Base-by-base conservation (phyloP, 2,329 filamentous ascomycete species). In the Zymoseptoria pseudotritici region DNA sequence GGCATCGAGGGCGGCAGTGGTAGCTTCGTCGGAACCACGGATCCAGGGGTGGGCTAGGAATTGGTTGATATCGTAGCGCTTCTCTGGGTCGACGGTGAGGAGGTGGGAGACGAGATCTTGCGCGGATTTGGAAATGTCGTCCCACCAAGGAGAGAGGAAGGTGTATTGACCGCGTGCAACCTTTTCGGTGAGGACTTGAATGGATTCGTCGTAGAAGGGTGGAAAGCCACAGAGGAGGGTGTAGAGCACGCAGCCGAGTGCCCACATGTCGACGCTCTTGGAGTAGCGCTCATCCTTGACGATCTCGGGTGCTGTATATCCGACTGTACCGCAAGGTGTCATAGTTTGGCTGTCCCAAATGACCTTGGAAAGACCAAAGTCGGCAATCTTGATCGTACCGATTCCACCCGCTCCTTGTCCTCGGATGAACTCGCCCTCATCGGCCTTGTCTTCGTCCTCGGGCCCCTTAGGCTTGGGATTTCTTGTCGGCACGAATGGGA, bases 181-280 rank as follows among this genome's bases (percentile, higher is more conserved):
- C 80, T 99, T 99, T 73, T 99, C 93, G 1, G 94, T 97, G 62
- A 99, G 83, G 0, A 96, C 88, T 71, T 96, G 91, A 67, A 99
- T 97, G 71, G 91, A 96, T 77, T 99, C 94, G 68, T 99, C 94
- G 75, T 99, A 96, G 76, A 99, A 99, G 2, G 94, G 94, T 9
- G 94, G 94, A 78, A 99, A 99, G 13, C 94, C 94, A 69, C 94
- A 99, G 17, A 99, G 87, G 1, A 99, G 80, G 0, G 94, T 99
- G 79, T 99, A 99, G 4, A 99, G 81, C 10, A 99, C 94, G 73
- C 94, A 99, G 13, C 94, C 94, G 31, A 99, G 77, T 3, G 94
- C 94, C 94, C 94, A 99, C 94, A 99, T 99, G 72, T 99, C 94
- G 53, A 99, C 94, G 56, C 91, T 95, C 80, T 97, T 99, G 46